Evolutionary conservation across 805 yeast species (phyloP).

Genomic region (Candida silvatica): DNA sequence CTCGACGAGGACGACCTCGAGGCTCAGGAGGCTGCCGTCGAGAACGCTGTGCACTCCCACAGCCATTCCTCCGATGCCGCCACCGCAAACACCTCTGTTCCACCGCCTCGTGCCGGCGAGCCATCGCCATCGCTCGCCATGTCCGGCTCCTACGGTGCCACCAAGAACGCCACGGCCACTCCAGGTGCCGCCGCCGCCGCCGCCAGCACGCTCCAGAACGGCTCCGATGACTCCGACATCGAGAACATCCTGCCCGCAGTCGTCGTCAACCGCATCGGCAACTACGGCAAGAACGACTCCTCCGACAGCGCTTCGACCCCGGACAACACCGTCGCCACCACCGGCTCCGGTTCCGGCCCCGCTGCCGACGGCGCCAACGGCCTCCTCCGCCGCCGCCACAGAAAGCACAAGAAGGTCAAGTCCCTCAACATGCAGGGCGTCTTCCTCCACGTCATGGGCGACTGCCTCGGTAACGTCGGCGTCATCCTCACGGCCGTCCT

Average conservation of each 20-base stretch:
- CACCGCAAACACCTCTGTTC: not conserved
- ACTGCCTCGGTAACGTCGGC: slow-evolving; percentile 92
- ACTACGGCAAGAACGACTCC: not conserved
- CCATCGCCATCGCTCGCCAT: too few species aligned
- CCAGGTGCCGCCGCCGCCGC: not conserved
- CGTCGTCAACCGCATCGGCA: slow-evolving; percentile 15
- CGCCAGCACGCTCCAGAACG: not conserved
- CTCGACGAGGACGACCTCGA: slow-evolving; percentile 3
- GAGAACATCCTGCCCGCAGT: slow-evolving; percentile 20
- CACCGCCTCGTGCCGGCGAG: slow-evolving; percentile 4
- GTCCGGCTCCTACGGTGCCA: too few species aligned
- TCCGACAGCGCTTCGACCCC: not conserved
- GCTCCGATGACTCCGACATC: slow-evolving; percentile 15
- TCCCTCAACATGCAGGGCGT: slow-evolving; percentile 98
- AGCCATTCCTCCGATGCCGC: not conserved
- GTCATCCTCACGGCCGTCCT: slow-evolving; percentile 84
- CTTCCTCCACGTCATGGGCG: slow-evolving; percentile 90
- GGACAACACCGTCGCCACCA: not conserved
- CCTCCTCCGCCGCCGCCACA: not conserved
- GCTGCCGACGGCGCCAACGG: not conserved
- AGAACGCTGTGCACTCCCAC: not conserved
- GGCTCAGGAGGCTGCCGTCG: slow-evolving; percentile 2
- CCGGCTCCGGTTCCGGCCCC: too few species aligned
- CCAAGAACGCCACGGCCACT: not conserved
- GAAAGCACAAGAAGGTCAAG: slow-evolving; percentile 20